Evolutionary conservation across 331 rosid genomes (phyloP).

Genomic region (Dryas integrifolia): DNA sequence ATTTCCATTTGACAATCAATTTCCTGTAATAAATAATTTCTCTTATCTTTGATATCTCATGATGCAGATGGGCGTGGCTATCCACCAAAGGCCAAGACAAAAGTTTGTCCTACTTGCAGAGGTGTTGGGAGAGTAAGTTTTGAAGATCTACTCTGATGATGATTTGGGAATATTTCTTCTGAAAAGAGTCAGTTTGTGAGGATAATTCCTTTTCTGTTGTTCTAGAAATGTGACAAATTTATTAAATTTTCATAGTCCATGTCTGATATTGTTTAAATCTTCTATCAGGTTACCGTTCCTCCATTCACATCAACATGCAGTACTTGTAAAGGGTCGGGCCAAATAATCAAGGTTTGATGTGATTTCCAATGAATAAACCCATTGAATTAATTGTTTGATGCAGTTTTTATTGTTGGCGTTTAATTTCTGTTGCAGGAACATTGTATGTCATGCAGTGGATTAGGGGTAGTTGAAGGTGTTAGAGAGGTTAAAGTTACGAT

Average conservation of each 20-base stretch:
- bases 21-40: neutral
- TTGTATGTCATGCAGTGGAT: slow-evolving; percentile 72
- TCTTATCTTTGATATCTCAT: slow-evolving; percentile 13
- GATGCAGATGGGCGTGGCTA: slow-evolving; percentile 76
- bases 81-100: slow-evolving; percentile 60
- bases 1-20: slow-evolving; percentile 15
- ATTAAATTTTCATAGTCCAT: slow-evolving; percentile 9
- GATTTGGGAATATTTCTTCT: slow-evolving; percentile 25
- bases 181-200: slow-evolving; percentile 23
- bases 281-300: slow-evolving; percentile 76
- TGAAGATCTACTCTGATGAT: slow-evolving; percentile 28
- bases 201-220: neutral
- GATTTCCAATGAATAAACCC: slow-evolving; percentile 19
- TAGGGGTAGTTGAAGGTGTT: slow-evolving; percentile 74
- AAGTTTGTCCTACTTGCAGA: slow-evolving; percentile 81
- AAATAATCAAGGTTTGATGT: slow-evolving; percentile 56
- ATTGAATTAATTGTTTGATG: slow-evolving; percentile 18
- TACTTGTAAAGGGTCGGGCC: slow-evolving; percentile 83
- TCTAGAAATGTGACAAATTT: slow-evolving; percentile 7
- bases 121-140: slow-evolving; percentile 94
- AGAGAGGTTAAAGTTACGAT: slow-evolving; percentile 77
- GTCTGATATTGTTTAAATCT: slow-evolving; percentile 26
- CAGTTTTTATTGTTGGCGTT: slow-evolving; percentile 12
- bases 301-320: slow-evolving; percentile 90
- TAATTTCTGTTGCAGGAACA: slow-evolving; percentile 53